A percentile compares a stretch with the other conserved stretches of the same genome.
Conservation (phyloP, 2,329 filamentous ascomycete species). For the Fusarium brevicatenulatum region DNA sequence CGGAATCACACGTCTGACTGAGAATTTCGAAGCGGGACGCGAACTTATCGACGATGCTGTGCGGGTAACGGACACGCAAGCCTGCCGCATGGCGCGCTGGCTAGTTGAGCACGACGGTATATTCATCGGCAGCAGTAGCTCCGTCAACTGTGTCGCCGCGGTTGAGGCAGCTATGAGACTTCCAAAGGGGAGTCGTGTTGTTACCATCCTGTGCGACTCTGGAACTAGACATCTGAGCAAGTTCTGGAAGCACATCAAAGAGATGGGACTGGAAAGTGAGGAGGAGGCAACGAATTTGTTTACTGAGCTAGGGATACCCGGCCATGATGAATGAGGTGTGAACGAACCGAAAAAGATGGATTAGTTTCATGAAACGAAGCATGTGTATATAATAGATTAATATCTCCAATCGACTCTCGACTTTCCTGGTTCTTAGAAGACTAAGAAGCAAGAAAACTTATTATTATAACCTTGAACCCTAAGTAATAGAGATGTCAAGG, state of each 20-base stretch:
- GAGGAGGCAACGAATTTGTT: constrained; percentile 60
- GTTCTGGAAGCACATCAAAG: constrained; percentile 80
- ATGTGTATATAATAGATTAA: neutral
- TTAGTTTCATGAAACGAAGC: neutral
- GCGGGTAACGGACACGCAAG: constrained; percentile 87
- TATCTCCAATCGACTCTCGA: neutral
- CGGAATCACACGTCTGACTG: constrained; percentile 92
- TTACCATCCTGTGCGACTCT: constrained; percentile 88
- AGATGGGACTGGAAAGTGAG: constrained; percentile 68
- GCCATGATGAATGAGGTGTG: constrained; percentile 8
- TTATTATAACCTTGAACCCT: neutral
- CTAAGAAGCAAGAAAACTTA: neutral
- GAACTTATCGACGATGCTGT: constrained; percentile 92
- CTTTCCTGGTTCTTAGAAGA: neutral
- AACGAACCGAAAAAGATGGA: neutral
- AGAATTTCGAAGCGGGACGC: constrained; percentile 88
- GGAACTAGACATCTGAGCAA: constrained; percentile 85
- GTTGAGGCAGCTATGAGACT: constrained; percentile 73
- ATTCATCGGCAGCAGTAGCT: constrained; percentile 92
- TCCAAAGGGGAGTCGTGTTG: constrained; percentile 70
- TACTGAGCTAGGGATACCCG: constrained; percentile 58
- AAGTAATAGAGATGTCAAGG: neutral
- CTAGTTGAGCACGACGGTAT: constrained; percentile 95
- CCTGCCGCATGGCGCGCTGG: constrained; percentile 94
- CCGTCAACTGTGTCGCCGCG: constrained; percentile 93